Percentiles rank a stretch among this genome's conserved stretches.
These are phyloP conservation scores for Aspergillus eucalypticola DNA, from an alignment of 2,329 filamentous ascomycete species.

Conservation along the genomic window DNA sequence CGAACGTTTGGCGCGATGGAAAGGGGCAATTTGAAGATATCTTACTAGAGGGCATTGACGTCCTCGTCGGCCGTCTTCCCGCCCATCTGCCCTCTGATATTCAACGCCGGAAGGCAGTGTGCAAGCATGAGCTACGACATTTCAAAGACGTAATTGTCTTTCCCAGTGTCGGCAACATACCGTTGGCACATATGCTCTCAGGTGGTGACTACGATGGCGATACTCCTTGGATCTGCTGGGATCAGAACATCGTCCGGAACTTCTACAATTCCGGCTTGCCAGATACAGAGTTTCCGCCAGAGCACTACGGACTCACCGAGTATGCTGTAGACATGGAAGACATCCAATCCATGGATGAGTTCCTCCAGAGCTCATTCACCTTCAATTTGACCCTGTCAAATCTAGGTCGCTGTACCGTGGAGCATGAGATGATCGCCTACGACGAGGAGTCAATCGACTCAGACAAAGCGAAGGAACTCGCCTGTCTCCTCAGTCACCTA, in stretches of 20 bases:
- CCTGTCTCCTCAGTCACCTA: constrained; percentile 46
- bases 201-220: constrained; percentile 69
- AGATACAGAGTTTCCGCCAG: constrained; percentile 32
- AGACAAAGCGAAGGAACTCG: constrained; percentile 38
- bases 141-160: constrained; percentile 62
- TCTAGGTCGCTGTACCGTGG: constrained; percentile 55
- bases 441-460: constrained; percentile 46
- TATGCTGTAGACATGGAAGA: constrained; percentile 45
- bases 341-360: constrained; percentile 39
- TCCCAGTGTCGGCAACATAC: constrained; percentile 51
- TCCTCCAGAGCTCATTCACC: constrained; percentile 47
- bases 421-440: constrained; percentile 55
- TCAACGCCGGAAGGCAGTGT: constrained; percentile 54
- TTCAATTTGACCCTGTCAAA: constrained; percentile 51
- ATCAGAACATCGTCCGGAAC: constrained; percentile 50
- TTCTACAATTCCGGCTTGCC: constrained; percentile 57
- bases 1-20: constrained; percentile 44
- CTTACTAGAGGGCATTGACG: constrained; percentile 50
- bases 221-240: constrained; percentile 62
- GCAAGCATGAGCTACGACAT: constrained; percentile 53
- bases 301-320: constrained; percentile 51
- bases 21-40: constrained; percentile 42
- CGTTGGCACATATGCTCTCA: constrained; percentile 61
- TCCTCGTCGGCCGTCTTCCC: constrained; percentile 60
- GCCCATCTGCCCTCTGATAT: constrained; percentile 61